A percentile compares a stretch with the other conserved stretches of the same genome.
Evolutionary conservation across 352 stramenopile genomes (phyloP).

Genomic region (Phytophthora melonis): DNA sequence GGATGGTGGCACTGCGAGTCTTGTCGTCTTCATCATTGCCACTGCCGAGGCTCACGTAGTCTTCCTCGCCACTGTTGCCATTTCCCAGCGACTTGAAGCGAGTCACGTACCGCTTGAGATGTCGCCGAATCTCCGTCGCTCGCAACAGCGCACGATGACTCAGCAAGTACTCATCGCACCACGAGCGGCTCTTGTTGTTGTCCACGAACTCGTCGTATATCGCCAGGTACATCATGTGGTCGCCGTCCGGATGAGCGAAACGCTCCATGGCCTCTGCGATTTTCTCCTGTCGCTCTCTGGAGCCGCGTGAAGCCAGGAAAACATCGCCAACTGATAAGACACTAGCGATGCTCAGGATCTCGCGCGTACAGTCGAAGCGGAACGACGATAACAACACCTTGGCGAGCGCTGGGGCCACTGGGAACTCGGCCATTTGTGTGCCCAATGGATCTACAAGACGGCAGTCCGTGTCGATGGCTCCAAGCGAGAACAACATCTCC

Average conservation of each 20-base stretch:
- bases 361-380: constrained; percentile 84
- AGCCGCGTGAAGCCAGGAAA: constrained; percentile 68
- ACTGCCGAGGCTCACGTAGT: constrained; percentile 16
- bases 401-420: constrained; percentile 92
- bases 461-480: constrained; percentile 66
- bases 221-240: constrained; percentile 75
- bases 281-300: constrained; percentile 74
- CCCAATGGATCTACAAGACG: constrained; percentile 86
- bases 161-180: constrained; percentile 81
- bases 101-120: constrained; percentile 74
- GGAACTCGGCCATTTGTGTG: constrained; percentile 97
- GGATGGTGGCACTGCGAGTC: constrained; percentile 42
- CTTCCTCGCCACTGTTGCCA: constrained; percentile 16
- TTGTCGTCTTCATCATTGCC: constrained; percentile 34
- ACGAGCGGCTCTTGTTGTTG: constrained; percentile 66
- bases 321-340: constrained; percentile 95
- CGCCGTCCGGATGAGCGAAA: constrained; percentile 74
- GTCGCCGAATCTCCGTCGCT: constrained; percentile 71
- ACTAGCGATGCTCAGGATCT: constrained; percentile 96
- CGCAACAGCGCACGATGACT: constrained; percentile 64
- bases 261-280: constrained; percentile 71
- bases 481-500: constrained; percentile 75
- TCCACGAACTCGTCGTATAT: constrained; percentile 83
- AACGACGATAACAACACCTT: constrained; percentile 79
- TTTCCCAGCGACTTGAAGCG: constrained; percentile 50